Base-by-base conservation (phyloP, 2,329 filamentous ascomycete species). In the Beauveria sp. region DNA sequence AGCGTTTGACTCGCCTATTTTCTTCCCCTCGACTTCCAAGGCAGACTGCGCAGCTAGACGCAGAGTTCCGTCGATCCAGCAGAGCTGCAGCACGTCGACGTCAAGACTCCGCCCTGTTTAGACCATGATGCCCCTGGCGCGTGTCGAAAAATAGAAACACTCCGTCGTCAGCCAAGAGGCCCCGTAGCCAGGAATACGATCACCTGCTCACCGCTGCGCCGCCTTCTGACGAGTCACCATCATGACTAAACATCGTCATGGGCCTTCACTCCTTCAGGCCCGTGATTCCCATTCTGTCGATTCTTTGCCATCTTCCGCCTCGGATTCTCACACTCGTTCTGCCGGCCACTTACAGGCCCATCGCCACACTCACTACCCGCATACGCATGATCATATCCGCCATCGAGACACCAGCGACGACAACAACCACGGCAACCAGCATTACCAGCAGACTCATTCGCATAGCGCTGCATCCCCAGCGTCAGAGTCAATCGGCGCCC, bases 181-280 rank as follows among this genome's bases (percentile, higher is more conserved):
- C 61, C 61, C 65, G 55, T 62, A 61, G 42, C 60, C 53, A 45
- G 61, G 62, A 65, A 66, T 65, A 67, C 66, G 62, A 66, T 63
- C 62, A 51, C 62, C 62, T 50, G 56, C 31, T 52, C 51, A 46
- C 31, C 38, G 40, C 61, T 42, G 60, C 60, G 45, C 53, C 49
- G 54, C 63, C 64, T 67, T 68, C 69, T 66, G 66, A 67, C 67
- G 56, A 45, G 62, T 66, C 64, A 57, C 64, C 61, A 66, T 64
- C 65, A 75, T 74, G 73, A 73, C 73, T 70, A 72, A 70, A 66
- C 69, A 66, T 67, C 67, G 67, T 64, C 70, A 64, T 67, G 66
- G 69, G 72, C 66, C 73, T 75, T 74, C 72, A 72, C 72, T 74
- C 72, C 66, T 70, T 73, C 73, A 74, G 71, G 67, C 70, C 69